Conservation (phyloP, 371 early-diverging fungal genomes). For the Circinella minor region DNA sequence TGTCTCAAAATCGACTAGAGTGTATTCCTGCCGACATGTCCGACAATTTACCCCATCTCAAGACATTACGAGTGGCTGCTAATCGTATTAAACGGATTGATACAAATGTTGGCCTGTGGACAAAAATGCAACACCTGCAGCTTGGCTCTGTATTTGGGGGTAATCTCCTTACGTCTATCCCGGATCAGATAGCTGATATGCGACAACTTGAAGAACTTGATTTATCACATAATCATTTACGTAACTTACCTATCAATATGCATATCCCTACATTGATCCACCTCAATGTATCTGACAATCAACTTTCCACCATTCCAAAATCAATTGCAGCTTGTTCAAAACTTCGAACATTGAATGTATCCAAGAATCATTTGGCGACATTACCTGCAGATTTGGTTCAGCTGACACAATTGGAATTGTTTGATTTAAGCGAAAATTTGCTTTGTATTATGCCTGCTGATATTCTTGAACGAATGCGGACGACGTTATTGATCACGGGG, state of each 20-base stretch:
- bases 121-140: constrained; percentile 55
- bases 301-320: constrained; percentile 61
- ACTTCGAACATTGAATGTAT: constrained; percentile 54
- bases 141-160: constrained; percentile 68
- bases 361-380: constrained; percentile 62
- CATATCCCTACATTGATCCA: constrained; percentile 33
- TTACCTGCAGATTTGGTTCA: constrained; percentile 64
- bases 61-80: constrained; percentile 53
- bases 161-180: constrained; percentile 51
- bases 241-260: constrained; percentile 49
- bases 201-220: constrained; percentile 53
- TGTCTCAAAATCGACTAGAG: constrained; percentile 58
- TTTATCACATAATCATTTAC: constrained; percentile 58
- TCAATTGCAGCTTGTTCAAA: constrained; percentile 52
- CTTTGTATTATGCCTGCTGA: constrained; percentile 68
- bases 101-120: constrained; percentile 40
- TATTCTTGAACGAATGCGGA: constrained; percentile 59
- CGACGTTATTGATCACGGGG: constrained; percentile 61
- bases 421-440: constrained; percentile 67
- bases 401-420: constrained; percentile 51
- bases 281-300: constrained; percentile 57
- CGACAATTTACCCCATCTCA: constrained; percentile 43
- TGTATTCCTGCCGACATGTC: constrained; percentile 53
- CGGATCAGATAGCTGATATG: constrained; percentile 55
- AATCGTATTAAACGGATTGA: constrained; percentile 59